Conservation (phyloP, 2,329 filamentous ascomycete species). For the Triangularia setosa region DNA sequence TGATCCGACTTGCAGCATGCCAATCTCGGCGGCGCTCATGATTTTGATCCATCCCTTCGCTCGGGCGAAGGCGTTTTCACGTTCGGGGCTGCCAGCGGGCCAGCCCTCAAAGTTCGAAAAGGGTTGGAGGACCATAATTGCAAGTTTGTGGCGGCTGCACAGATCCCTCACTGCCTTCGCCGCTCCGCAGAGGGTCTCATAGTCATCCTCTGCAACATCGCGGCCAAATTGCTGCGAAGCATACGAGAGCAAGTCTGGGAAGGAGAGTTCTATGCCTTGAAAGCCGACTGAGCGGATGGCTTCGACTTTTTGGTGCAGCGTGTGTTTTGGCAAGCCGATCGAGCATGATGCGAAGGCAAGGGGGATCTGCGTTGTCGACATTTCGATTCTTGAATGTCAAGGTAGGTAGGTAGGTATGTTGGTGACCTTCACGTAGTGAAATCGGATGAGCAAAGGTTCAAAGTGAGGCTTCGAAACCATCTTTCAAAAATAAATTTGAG, state of each 20-base stretch:
- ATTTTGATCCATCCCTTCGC: conserved; percentile 66
- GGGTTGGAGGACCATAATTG: conserved; percentile 69
- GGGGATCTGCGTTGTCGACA: conserved; percentile 33
- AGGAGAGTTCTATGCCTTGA: conserved; percentile 66
- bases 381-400: too few relatives aligned
- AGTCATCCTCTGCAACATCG: conserved; percentile 53
- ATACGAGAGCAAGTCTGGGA: conserved; percentile 67
- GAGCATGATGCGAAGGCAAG: conserved; percentile 55
- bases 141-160: conserved; percentile 50
- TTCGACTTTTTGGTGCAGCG: conserved; percentile 56
- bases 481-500: not conserved
- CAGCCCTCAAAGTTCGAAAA: conserved; percentile 77
- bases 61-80: conserved; percentile 58
- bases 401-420: too few relatives aligned
- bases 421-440: not conserved
- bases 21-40: conserved; percentile 65
- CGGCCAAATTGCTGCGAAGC: conserved; percentile 46
- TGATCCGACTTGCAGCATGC: conserved; percentile 65
- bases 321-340: conserved; percentile 41
- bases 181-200: conserved; percentile 51
- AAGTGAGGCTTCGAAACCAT: not conserved
- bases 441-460: not conserved
- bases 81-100: conserved; percentile 52
- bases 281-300: conserved; percentile 65
- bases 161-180: conserved; percentile 52